phyloP scores from a whole-genome alignment of 2,329 filamentous ascomycete species.

The Sclerotinia glacialis region DNA sequence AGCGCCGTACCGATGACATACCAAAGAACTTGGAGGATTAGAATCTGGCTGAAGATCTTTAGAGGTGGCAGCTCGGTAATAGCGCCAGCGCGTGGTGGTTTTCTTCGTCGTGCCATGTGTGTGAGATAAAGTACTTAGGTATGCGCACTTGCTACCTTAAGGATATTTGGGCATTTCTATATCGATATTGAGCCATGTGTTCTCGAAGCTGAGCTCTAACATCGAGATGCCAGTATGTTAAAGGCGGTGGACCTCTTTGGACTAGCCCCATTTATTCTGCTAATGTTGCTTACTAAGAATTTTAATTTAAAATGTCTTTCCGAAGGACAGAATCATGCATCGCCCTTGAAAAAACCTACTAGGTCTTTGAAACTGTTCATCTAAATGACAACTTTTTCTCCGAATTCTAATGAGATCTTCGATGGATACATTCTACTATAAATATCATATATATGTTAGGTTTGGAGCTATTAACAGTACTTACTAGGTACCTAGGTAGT shows the following conservation, averaged over 20 bases:
- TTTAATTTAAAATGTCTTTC: not conserved
- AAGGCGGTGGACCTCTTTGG: not conserved
- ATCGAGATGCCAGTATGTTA: slow-evolving; percentile 10
- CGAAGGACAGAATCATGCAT: not conserved
- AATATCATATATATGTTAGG: not conserved
- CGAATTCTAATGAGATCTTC: not conserved
- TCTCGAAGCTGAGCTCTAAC: not conserved
- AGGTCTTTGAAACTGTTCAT: not conserved
- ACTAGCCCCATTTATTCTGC: not conserved
- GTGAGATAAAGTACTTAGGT: slow-evolving; percentile 2
- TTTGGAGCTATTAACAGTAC: slow-evolving; percentile 9
- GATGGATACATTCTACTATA: not conserved
- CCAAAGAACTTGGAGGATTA: slow-evolving; percentile 62
- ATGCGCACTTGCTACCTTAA: slow-evolving; percentile 14
- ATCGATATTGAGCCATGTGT: not conserved
- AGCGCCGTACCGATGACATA: slow-evolving; percentile 60
- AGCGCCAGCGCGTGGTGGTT: slow-evolving; percentile 62
- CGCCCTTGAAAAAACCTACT: not conserved
- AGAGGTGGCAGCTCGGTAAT: slow-evolving; percentile 64
- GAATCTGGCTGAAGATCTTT: slow-evolving; percentile 65
- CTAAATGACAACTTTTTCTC: not conserved
- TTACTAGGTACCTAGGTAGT: slow-evolving; percentile 8
- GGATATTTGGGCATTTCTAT: slow-evolving; percentile 16
- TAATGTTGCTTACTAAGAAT: slow-evolving; percentile 1
- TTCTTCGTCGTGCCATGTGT: slow-evolving; percentile 48